Conservation (phyloP, 257 asterid species). For the Sherardia arvensis region DNA sequence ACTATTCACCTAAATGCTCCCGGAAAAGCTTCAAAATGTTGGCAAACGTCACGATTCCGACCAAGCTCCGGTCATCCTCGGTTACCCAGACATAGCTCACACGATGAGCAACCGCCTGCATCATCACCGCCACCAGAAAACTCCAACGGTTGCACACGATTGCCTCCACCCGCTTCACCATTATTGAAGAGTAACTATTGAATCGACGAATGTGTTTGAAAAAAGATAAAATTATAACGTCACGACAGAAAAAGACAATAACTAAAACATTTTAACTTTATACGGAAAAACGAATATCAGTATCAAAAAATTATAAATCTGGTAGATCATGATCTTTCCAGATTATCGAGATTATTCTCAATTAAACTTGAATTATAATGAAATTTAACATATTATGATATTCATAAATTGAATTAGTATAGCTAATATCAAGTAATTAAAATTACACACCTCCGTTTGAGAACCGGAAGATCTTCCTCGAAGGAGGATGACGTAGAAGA, state of each 20-base stretch:
- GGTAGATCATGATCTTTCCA: no score
- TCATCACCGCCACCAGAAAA: slow-evolving; percentile 82
- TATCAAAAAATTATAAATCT: no score
- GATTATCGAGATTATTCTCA: no score
- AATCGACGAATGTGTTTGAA: slow-evolving; percentile 25
- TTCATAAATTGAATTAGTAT: no score
- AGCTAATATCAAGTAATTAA: no score
- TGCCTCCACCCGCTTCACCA: slow-evolving; percentile 64
- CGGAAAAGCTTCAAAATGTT: slow-evolving; percentile 50
- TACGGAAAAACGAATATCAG: no score
- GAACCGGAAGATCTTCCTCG: slow-evolving; percentile 43
- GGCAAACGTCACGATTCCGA: slow-evolving; percentile 74
- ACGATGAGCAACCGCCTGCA: slow-evolving; percentile 76
- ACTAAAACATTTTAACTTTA: no score
- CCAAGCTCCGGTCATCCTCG: slow-evolving; percentile 59
- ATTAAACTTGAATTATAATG: no score
- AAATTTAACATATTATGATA: no score
- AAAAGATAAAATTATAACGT: not conserved
- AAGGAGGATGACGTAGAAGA: slow-evolving; percentile 34
- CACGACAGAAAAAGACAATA: no score
- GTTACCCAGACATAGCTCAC: slow-evolving; percentile 88
- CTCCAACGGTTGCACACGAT: slow-evolving; percentile 69
- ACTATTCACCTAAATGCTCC: slow-evolving; percentile 31
- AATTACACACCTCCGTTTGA: slow-evolving; percentile 16
- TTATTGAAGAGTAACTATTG: slow-evolving; percentile 43